Evolutionary conservation across 129 eudicot genomes (phyloP), one percentile per base, ranked within the genome.

Genomic region (Escallonia rubra): DNA sequence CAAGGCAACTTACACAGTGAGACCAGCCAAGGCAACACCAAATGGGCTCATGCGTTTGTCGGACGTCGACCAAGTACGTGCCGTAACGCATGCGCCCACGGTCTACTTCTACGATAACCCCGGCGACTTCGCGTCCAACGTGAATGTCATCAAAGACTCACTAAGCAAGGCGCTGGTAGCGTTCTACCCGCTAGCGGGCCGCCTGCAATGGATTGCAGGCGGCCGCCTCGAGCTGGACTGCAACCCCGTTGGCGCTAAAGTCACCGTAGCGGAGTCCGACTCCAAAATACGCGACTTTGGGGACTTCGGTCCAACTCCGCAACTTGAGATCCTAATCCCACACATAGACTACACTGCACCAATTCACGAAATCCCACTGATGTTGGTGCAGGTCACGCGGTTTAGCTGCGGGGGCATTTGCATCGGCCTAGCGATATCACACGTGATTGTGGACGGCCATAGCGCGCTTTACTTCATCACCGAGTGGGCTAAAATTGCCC

Each of bases 401-500:
- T 88, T 85, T 57, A 7, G 45, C 15, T 85, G 96, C 66, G 96
- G 96, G 10, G 89, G 96, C 8, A 59, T 87, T 61, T 41, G 80
- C 46, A 66, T 88, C 12, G 83, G 92, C 59, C 53, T 75, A 39
- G 64, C 47, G 23, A 82, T 82, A 60, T 85, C 87, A 2, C 92
- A 82, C 74, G 79, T 62, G 3, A 75, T 77, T n/a, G 96, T 64
- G 0, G 96, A 88, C 23, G 96, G 96, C 13, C 91, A 77, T 44
- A 78, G 92, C 12, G 83, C 89, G 0, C 68, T 82, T 47, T 87
- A 85, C 69, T 88, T 88, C 74, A n/a, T 88, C 57, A 42, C 89
- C 1, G 96, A 88, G 74, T 85, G 91, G 91, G 86, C 86, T 8
- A 80, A 74, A 66, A 73, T 82, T 61, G 78, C 89, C 65, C 82